Evolutionary conservation across 768 basidiomycete species (phyloP).

Genomic region (Mycena pura): DNA sequence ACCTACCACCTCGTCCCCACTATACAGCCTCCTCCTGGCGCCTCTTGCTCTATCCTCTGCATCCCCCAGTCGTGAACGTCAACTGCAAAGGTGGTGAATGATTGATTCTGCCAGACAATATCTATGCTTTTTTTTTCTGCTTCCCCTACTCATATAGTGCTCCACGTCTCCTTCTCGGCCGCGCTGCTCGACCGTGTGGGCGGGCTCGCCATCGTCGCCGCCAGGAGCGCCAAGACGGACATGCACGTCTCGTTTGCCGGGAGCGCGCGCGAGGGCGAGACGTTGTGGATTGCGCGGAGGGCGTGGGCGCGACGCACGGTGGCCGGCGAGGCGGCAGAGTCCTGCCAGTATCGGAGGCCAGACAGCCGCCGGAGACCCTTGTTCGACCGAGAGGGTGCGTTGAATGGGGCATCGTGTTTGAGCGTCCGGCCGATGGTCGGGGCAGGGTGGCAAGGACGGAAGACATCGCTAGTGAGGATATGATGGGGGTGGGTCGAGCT

Average conservation of each 20-base stretch:
- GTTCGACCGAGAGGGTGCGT: no score
- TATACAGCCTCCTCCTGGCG: slow-evolving; percentile 20
- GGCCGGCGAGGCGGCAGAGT: no score
- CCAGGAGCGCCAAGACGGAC: slow-evolving; percentile 20
- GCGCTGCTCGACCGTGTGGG: slow-evolving; percentile 23
- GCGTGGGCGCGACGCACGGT: slow-evolving; percentile 21
- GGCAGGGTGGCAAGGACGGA: no score
- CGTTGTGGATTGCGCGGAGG: slow-evolving; percentile 20
- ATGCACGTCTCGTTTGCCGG: slow-evolving; percentile 22
- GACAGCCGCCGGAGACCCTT: no score
- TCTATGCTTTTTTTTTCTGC: neutral
- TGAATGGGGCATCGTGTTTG: no score
- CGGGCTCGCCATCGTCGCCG: slow-evolving; percentile 20
- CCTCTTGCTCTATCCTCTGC: slow-evolving; percentile 5
- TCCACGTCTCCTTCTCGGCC: slow-evolving; percentile 25
- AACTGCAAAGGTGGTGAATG: slow-evolving; percentile 24
- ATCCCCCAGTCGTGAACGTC: slow-evolving; percentile 9
- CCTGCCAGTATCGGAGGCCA: no score
- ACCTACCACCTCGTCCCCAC: slow-evolving; percentile 23
- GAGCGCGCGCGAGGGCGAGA: slow-evolving; percentile 20
- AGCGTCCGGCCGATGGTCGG: no score
- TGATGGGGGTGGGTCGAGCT: no score
- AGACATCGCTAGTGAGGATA: no score
- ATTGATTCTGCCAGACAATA: neutral
- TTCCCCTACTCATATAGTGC: neutral